Conservation (phyloP, 495 filamentous ascomycete species). For the Acidomyces sp. region DNA sequence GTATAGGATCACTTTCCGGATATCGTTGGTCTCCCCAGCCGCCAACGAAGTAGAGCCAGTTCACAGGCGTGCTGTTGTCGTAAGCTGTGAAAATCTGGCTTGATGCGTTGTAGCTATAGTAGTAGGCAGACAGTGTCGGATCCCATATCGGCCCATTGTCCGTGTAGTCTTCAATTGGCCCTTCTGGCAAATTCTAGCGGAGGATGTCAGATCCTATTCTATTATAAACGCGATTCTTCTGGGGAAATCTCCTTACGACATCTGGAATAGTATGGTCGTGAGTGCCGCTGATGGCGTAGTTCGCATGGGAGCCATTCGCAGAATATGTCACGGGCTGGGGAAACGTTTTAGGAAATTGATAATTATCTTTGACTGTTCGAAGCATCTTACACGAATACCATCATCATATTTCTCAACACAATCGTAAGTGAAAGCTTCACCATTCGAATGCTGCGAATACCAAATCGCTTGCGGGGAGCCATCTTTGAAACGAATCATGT, state of each 20-base stretch:
- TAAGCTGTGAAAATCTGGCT: conserved; percentile 15
- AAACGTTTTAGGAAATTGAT: conserved; percentile 17
- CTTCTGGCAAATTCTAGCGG: too few species aligned
- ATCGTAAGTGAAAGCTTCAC: conserved; percentile 49
- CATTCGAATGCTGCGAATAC: conserved; percentile 50
- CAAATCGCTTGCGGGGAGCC: conserved; percentile 45
- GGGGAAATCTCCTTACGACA: conserved; percentile 26
- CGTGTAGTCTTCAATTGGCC: conserved; percentile 36
- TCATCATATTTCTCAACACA: conserved; percentile 40
- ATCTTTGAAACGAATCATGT: conserved; percentile 52
- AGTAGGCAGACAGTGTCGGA: conserved; percentile 19
- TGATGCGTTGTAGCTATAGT: conserved; percentile 17
- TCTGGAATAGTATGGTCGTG: conserved; percentile 53
- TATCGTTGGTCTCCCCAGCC: conserved; percentile 24
- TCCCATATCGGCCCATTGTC: conserved; percentile 34
- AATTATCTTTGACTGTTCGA: conserved; percentile 28
- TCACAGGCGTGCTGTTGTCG: conserved; percentile 18
- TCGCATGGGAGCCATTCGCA: conserved; percentile 23
- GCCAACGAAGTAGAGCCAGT: conserved; percentile 21
- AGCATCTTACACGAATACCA: conserved; percentile 17
- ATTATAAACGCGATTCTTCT: neutral
- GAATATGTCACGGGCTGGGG: conserved; percentile 14
- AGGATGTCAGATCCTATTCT: neutral
- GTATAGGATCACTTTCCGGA: conserved; percentile 18
- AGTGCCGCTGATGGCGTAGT: conserved; percentile 23